A percentile compares a stretch with the other conserved stretches of the same genome.
Conservation (phyloP, 176 grass and related monocot genomes). For the Alopecurus myosuroides region DNA sequence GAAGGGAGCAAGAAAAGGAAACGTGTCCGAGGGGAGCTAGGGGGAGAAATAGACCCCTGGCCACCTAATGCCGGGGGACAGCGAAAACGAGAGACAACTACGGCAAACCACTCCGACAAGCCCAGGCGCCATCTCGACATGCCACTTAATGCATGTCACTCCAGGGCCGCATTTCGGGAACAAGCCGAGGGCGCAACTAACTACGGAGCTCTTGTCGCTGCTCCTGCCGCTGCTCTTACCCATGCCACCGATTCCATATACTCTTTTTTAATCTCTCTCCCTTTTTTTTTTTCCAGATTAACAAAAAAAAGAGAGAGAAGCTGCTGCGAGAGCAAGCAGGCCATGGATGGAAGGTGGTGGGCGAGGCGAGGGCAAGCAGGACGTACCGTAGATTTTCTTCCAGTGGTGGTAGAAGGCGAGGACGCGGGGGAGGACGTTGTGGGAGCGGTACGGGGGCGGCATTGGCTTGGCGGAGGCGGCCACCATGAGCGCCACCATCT, state of each 20-base stretch:
- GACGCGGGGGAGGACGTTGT: slow-evolving; percentile 89
- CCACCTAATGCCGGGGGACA: slow-evolving; percentile 55
- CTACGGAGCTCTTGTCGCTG: background rate
- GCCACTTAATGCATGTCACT: slow-evolving; percentile 52
- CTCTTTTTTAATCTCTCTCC: background rate
- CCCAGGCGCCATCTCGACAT: slow-evolving; percentile 36
- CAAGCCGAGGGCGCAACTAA: slow-evolving; percentile 6
- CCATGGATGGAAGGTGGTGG: background rate
- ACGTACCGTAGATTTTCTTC: slow-evolving; percentile 95
- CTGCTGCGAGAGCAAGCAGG: background rate
- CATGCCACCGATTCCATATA: background rate
- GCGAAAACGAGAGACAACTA: slow-evolving; percentile 60
- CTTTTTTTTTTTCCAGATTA: background rate
- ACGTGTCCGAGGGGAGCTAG: slow-evolving; percentile 1
- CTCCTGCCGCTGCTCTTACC: background rate
- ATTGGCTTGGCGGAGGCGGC: slow-evolving; percentile 90
- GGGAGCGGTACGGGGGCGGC: slow-evolving; percentile 61
- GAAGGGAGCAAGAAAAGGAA: slow-evolving; percentile 37
- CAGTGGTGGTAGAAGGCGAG: slow-evolving; percentile 97
- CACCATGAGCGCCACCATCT: slow-evolving; percentile 89
- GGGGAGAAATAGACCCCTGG: slow-evolving; percentile 38
- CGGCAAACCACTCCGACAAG: slow-evolving; percentile 52
- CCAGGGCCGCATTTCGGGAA: slow-evolving; percentile 18
- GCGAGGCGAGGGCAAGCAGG: background rate
- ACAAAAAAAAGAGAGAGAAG: background rate